Evolutionary conservation across 139 green algal species (phyloP).

Genomic region (Zygnema cylindricum): DNA sequence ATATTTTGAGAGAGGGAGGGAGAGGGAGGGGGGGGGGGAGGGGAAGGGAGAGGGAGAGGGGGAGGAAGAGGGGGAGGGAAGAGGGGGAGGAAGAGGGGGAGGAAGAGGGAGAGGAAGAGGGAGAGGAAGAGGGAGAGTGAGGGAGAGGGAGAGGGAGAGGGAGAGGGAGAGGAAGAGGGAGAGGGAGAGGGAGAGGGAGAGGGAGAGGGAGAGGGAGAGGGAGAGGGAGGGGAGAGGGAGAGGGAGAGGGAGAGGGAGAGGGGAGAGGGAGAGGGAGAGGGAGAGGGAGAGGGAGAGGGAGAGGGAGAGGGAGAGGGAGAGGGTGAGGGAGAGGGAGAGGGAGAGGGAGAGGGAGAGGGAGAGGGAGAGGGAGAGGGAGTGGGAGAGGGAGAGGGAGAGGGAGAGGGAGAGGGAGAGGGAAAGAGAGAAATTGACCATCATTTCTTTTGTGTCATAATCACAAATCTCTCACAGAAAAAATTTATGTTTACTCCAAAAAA

Average conservation of each 20-base stretch:
- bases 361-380: no score
- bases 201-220: conserved; percentile 38
- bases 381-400: not conserved
- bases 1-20: no score
- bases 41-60: no score
- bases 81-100: no score
- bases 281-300: not conserved
- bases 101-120: no score
- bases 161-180: no score
- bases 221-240: not conserved
- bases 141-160: no score
- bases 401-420: not conserved
- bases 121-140: no score
- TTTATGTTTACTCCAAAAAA: no score
- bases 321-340: not conserved
- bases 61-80: no score
- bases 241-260: not conserved
- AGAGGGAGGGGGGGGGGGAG: no score
- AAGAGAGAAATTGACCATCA: not conserved
- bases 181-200: conserved; percentile 40
- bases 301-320: not conserved
- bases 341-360: no score
- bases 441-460: not conserved
- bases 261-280: not conserved
- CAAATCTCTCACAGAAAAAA: not conserved